Evolutionary conservation across 192 early-diverging fungal species (phyloP).

Genomic region (Coemansia sp.): DNA sequence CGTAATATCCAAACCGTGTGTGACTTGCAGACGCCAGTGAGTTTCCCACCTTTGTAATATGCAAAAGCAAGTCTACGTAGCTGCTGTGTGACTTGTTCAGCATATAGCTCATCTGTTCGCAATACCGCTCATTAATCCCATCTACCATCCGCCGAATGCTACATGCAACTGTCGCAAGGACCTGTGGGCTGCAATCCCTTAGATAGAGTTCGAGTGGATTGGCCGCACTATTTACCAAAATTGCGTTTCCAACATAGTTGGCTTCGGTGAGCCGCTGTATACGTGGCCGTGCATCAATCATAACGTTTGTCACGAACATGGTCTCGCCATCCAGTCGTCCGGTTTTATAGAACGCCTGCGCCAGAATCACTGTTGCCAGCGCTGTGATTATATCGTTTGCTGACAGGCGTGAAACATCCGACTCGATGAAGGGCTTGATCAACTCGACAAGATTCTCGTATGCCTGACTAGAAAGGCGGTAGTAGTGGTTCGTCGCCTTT

Average conservation of each 20-base stretch:
- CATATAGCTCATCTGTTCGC: neutral
- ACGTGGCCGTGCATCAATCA: slow-evolving; percentile 2
- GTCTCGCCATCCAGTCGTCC: neutral
- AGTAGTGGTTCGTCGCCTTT: neutral
- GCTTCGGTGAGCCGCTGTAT: neutral
- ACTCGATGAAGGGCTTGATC: neutral
- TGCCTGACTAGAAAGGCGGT: neutral
- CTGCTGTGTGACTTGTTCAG: neutral
- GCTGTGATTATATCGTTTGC: slow-evolving; percentile 32
- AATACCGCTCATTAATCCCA: neutral
- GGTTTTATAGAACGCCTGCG: neutral
- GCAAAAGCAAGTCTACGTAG: slow-evolving; percentile 1
- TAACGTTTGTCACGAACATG: neutral
- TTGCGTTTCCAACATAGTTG: neutral
- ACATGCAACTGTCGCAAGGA: neutral
- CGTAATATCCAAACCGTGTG: slow-evolving; percentile 19
- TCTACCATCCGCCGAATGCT: neutral
- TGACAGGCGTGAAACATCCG: neutral
- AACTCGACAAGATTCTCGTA: neutral
- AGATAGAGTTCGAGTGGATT: neutral
- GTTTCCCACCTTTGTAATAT: neutral
- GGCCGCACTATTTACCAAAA: neutral
- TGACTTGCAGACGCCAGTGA: slow-evolving; percentile 19
- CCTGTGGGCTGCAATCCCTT: neutral
- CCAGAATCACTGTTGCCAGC: slow-evolving; percentile 11